These are phyloP conservation scores for Debaryomyces fabryi DNA, from an alignment of 1,139 yeast species.

Conservation along the genomic window DNA sequence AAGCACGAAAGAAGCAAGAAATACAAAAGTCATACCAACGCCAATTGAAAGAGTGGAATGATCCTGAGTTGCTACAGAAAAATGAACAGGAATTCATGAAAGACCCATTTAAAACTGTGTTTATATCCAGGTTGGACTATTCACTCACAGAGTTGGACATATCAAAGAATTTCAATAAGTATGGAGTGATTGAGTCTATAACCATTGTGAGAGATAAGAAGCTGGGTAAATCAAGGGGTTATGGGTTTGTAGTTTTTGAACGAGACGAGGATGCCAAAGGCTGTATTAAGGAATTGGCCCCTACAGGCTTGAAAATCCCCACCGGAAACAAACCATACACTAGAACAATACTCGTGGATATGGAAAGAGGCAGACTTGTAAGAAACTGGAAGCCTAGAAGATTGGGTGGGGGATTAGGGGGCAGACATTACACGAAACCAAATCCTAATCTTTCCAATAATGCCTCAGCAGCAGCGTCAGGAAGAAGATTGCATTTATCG, in stretches of 20 bases:
- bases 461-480: constrained; percentile 59
- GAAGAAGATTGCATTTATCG: constrained; percentile 30
- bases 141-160: constrained; percentile 69
- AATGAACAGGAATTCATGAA: constrained; percentile 60
- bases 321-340: constrained; percentile 18
- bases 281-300: constrained; percentile 63
- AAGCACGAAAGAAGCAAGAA: constrained; percentile 22
- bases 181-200: constrained; percentile 70
- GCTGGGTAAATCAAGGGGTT: constrained; percentile 67
- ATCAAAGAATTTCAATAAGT: constrained; percentile 60
- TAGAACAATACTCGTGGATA: constrained; percentile 70
- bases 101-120: constrained; percentile 80
- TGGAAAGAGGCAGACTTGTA: constrained; percentile 78
- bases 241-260: constrained; percentile 80
- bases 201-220: constrained; percentile 64
- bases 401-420: constrained; percentile 69
- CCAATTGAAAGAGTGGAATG: constrained; percentile 46
- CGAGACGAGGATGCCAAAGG: constrained; percentile 56
- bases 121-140: constrained; percentile 73
- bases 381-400: constrained; percentile 82
- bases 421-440: constrained; percentile 52
- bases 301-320: constrained; percentile 46
- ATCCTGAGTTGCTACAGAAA: constrained; percentile 52
- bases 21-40: constrained; percentile 32
- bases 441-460: constrained; percentile 44